Conservation (phyloP, 2,329 filamentous ascomycete genomes). For the Xylariomycetidae sp. region DNA sequence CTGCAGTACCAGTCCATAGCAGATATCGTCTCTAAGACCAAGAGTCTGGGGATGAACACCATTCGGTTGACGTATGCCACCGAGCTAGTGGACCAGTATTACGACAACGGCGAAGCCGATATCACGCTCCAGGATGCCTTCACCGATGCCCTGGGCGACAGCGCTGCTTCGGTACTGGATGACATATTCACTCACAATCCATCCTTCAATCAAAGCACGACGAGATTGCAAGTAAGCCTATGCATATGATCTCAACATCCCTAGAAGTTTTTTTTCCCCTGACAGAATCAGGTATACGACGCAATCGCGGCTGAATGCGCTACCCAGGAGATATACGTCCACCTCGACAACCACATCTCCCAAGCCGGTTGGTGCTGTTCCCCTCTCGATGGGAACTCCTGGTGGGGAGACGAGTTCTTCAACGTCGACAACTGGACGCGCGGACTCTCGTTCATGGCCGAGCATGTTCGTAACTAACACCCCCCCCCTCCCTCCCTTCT, state of each 20-base stretch:
- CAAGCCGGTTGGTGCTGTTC: slow-evolving; percentile 55
- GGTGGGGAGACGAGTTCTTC: slow-evolving; percentile 60
- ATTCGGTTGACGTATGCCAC: slow-evolving; percentile 60
- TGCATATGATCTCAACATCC: background rate
- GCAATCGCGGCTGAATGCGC: slow-evolving; percentile 55
- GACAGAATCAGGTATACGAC: slow-evolving; percentile 44
- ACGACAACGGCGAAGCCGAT: slow-evolving; percentile 42
- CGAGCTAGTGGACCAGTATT: slow-evolving; percentile 58
- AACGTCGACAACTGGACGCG: slow-evolving; percentile 54
- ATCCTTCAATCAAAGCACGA: slow-evolving; percentile 47
- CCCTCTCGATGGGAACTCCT: slow-evolving; percentile 50
- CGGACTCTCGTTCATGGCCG: slow-evolving; percentile 55
- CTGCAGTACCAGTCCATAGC: slow-evolving; percentile 57
- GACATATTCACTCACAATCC: slow-evolving; percentile 55
- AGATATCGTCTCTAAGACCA: slow-evolving; percentile 50
- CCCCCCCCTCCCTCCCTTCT: no score
- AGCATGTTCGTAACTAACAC: slow-evolving; percentile 41
- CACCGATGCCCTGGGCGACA: slow-evolving; percentile 40
- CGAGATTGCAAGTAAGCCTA: slow-evolving; percentile 44
- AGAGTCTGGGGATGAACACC: slow-evolving; percentile 58
- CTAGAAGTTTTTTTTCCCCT: background rate
- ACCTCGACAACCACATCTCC: slow-evolving; percentile 59
- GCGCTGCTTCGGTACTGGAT: slow-evolving; percentile 44
- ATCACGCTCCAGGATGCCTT: slow-evolving; percentile 41
- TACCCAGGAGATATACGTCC: slow-evolving; percentile 51